Base-by-base conservation (phyloP, 768 basidiomycete genomes). In the Rhizopogon sp. region DNA sequence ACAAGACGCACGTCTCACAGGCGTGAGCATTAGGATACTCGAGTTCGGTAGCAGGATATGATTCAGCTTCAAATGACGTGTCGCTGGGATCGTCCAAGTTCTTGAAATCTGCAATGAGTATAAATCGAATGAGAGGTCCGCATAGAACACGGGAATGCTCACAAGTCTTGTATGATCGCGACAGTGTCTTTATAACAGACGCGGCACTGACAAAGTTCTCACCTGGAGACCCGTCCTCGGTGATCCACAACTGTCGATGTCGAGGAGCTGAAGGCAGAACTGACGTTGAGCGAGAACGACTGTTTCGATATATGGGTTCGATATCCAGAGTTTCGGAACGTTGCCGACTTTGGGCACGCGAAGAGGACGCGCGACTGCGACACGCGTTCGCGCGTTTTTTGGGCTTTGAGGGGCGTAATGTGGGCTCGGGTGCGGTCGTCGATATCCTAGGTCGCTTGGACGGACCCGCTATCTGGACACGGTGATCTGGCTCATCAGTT, bases 11-110 rank as follows among this genome's bases (percentile, higher is more conserved):
- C 90, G 77, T 78, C 75, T 93, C 90, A 53, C 74, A 73, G 43
- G 88, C 84, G 53, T 76, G 71, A 28, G 68, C 78, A 67, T 89
- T 91, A 22, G 90, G 90, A 64, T 90, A 92, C 66, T 92, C 88
- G 45, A 93, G 73, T 61, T 88, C 85, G 35, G 78, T 80, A 2
- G 77, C 72, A n/a, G 90, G 90, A 62, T 81, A 82, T 53, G 77
- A 60, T 50, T 80, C 79, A 2, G 83, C 81, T 41, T 87, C 78
- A 61, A 88, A 93, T 0, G 78, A 76, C 60, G 56, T 78, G 70
- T 92, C 88, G 14, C 71, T 63, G 7, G 81, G 79, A 64, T 92
- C 81, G 39, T 78, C 65, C 5, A 76, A 83, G 62, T 93, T 89
- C 56, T 65, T 76, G 62, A 93, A 93, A 67, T 85, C 90, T 93